A percentile compares a stretch with the other conserved stretches of the same genome.
Conservation (phyloP, 2,329 filamentous ascomycete species). For the Pestalotiopsis sp. region DNA sequence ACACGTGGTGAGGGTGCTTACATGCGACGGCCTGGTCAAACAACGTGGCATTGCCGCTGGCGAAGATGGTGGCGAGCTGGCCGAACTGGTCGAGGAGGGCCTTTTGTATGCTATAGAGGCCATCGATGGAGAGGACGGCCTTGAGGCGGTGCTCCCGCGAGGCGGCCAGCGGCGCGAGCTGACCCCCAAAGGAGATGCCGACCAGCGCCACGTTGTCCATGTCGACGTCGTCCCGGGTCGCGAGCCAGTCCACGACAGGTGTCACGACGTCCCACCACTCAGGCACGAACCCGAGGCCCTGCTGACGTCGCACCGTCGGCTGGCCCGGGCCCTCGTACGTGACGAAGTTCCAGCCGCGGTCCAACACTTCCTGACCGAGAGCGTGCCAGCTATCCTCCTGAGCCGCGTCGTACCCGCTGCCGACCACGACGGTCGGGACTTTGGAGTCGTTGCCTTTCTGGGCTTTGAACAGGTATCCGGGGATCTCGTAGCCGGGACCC, state of each 20-base stretch:
- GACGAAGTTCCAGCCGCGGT: slow-evolving; percentile 28
- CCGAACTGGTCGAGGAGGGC: slow-evolving; percentile 12
- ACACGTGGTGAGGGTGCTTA: background rate
- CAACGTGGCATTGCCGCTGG: background rate
- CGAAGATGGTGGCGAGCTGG: slow-evolving; percentile 13
- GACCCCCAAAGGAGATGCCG: slow-evolving; percentile 7
- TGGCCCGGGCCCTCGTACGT: slow-evolving; percentile 40
- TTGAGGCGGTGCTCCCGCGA: slow-evolving; percentile 6
- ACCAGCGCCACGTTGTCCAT: slow-evolving; percentile 6
- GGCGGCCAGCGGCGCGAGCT: slow-evolving; percentile 5
- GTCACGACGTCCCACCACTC: slow-evolving; percentile 36
- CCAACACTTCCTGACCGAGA: slow-evolving; percentile 27
- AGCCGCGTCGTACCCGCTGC: slow-evolving; percentile 35
- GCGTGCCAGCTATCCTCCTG: slow-evolving; percentile 37
- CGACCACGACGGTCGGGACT: slow-evolving; percentile 34
- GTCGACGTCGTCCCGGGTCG: slow-evolving; percentile 7
- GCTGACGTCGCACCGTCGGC: slow-evolving; percentile 30
- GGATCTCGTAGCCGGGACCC: slow-evolving; percentile 23
- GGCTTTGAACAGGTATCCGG: slow-evolving; percentile 20
- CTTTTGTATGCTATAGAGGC: slow-evolving; percentile 13
- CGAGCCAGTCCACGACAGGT: slow-evolving; percentile 18
- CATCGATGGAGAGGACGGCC: slow-evolving; percentile 8
- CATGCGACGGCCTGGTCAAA: slow-evolving; percentile 1
- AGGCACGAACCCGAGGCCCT: slow-evolving; percentile 34
- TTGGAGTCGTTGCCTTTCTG: slow-evolving; percentile 6